Percentiles rank a stretch among this genome's conserved stretches.
Evolutionary conservation across 306 rosid species (phyloP).

Genomic region (Sophora flavescens): DNA sequence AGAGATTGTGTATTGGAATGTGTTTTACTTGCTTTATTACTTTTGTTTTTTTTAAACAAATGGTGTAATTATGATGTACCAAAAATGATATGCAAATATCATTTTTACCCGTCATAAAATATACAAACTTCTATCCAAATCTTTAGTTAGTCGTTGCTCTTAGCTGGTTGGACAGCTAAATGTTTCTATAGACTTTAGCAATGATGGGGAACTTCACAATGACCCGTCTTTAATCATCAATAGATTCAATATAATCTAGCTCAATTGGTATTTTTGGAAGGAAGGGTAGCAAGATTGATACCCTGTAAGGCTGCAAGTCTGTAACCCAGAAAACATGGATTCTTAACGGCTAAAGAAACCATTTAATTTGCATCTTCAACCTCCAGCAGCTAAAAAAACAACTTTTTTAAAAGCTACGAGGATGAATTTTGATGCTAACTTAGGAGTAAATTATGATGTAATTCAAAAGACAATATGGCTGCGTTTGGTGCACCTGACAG

Average conservation of each 20-base stretch:
- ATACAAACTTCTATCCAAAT: not conserved
- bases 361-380: not conserved
- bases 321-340: not conserved
- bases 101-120: too few species aligned
- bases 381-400: not conserved
- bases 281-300: not conserved
- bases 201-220: not conserved
- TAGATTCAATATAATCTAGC: not conserved
- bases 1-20: not conserved
- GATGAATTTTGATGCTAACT: not conserved
- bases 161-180: too few species aligned
- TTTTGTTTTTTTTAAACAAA: too few species aligned
- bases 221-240: constrained; percentile 14
- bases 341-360: not conserved
- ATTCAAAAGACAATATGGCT: not conserved
- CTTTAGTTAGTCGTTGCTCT: not conserved
- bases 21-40: not conserved
- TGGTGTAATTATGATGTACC: too few species aligned
- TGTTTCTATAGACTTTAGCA: not conserved
- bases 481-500: too few species aligned
- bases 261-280: not conserved
- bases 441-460: not conserved
- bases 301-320: not conserved
- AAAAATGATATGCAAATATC: too few species aligned
- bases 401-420: not conserved